These are phyloP conservation scores for Apiotrichum siamense DNA, from an alignment of 1,284 basidiomycete species.

Conservation along the genomic window DNA sequence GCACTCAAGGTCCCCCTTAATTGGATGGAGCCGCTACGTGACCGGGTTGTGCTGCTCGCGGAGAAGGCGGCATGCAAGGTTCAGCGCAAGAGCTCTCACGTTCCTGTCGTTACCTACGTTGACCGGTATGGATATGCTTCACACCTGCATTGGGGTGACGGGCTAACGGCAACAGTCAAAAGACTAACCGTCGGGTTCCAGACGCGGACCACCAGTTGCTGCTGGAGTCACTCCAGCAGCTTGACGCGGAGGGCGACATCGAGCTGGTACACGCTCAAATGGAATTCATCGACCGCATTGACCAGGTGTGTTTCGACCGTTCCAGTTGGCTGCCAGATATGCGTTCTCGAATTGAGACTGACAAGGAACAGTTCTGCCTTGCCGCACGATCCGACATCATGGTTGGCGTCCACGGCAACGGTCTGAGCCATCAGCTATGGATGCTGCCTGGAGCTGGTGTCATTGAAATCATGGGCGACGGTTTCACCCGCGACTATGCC, in stretches of 20 bases:
- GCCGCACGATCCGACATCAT: conserved; percentile 21
- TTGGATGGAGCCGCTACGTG: conserved; percentile 28
- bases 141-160: no score
- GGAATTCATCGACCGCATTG: conserved; percentile 16
- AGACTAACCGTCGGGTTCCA: conserved; percentile 19
- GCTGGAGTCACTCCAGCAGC: conserved; percentile 16
- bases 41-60: conserved; percentile 17
- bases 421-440: conserved; percentile 47
- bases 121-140: no score
- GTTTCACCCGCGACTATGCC: conserved; percentile 24
- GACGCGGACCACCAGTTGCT: conserved; percentile 16
- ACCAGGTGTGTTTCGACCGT: conserved; percentile 7
- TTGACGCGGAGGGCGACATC: conserved; percentile 20
- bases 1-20: conserved; percentile 13
- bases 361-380: conserved; percentile 13
- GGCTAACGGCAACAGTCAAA: conserved; percentile 4
- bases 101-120: conserved; percentile 31
- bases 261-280: conserved; percentile 24
- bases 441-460: conserved; percentile 51
- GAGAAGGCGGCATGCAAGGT: conserved; percentile 15
- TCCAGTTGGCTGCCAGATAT: neutral
- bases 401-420: conserved; percentile 47
- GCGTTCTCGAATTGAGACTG: no score
- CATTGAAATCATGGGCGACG: conserved; percentile 20
- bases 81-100: conserved; percentile 8